Base-by-base conservation (phyloP, 1,139 yeast genomes). In the Suhomyces anneliseae region DNA sequence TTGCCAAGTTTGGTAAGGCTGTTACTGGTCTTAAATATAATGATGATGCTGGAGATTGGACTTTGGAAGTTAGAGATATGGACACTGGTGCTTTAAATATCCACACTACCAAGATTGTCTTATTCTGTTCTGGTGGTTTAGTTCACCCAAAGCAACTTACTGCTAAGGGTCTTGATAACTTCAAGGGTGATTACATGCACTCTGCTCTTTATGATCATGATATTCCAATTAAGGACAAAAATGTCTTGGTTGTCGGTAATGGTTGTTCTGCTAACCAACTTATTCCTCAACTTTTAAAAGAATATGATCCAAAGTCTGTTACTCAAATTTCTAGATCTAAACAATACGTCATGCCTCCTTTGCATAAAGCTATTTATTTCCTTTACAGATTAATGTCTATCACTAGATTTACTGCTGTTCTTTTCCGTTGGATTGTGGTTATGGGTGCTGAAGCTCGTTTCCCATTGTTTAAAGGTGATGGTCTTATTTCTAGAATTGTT, bases 151-250 rank as follows among this genome's bases (percentile, higher is more conserved):
- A 53, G 19, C 67, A 62, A 39, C 62, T 66, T 37, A 47, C 59
- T 2, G 60, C 63, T 6, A 65, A 64, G 4, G 80, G 81, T 0
- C 54, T 78, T 41, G 74, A 72, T 27, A 59, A 58, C 26, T 78
- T 72, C 57, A 62, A 74, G 53, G 83, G 82, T 5, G 57, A 54
- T 4, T 73, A 71, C 55, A 68, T 76, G 69, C 83, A 78, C 53
- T 73, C 81, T 1, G 79, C 78, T 1, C 58, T 74, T 39, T 78
- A 79, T 76, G 71, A 78, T 49, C 74, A 75, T 52, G 51, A 59
- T 10, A 72, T 74, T 10, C 66, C 67, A 31, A 59, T 77, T 49
- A 49, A 57, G 38, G 50, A 51, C 12, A 62, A 61, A 46, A 54
- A 55, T n/a, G 64, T 62, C n/a, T 59, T 60, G 8, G 64, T 62